Evolutionary conservation across 192 early-diverging fungal genomes (phyloP), one percentile per base, ranked within the genome.

Genomic region (Phycomyces nitens): DNA sequence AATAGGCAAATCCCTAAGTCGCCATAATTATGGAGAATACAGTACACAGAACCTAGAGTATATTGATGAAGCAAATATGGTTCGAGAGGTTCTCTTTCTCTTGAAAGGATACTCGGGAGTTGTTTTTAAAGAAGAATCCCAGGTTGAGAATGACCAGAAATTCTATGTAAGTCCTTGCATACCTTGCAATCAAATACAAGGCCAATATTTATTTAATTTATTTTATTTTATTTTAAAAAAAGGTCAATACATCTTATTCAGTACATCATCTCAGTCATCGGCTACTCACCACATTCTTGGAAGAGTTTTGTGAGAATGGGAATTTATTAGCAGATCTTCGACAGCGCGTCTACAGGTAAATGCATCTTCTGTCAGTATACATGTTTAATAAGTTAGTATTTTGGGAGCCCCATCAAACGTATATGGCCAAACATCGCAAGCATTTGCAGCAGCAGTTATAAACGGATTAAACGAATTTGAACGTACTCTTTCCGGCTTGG

Each of bases 381-480:
- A 14, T 47, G 44, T 8, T 24, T 55, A 62, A 2, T 34, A 54
- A 23, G 10, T 43, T 22, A 68, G 58, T 54, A 54, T 59, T 7
- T 39, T 58, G 38, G 20, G 18, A 15, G 5, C 12, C 10, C 58
- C 27, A 7, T 22, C 66, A 8, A 26, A 47, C n/a, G 22, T 56
- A n/a, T 75, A 73, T 64, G 77, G 77, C 11, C 70, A 73, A 56
- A 79, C 77, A 0, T 56, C 58, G n/a, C 77, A 79, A 42, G 74
- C 77, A 5, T 79, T 79, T 66, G 57, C 73, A 12, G 22, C 58
- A 10, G 53, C 66, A 15, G 39, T 79, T 7, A 15, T 51, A 9
- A 57, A 56, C 10, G 47, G 58, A 41, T 18, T 79, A 0, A 42
- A 53, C 10, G 50, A 66, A 6, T 76, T 79, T 47, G 67, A 76